Base-by-base conservation (phyloP, 2,329 filamentous ascomycete species). In the Raffaelea arxii region DNA sequence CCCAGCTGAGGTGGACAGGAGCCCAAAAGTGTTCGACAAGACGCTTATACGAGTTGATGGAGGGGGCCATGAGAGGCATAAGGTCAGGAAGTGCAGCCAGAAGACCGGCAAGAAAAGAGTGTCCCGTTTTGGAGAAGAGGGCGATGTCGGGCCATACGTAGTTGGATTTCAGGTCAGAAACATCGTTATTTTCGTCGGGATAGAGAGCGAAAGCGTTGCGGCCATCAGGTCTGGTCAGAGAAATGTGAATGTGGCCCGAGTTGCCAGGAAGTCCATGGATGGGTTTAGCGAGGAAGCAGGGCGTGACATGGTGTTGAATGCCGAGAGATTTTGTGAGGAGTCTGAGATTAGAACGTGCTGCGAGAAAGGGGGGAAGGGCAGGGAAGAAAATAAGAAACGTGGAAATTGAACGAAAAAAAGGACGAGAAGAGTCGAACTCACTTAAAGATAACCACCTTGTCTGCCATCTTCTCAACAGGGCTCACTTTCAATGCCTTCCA, bases 21-120 rank as follows among this genome's bases (percentile, higher is more conserved):
- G 92, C 92, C 92, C 92, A 98, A 67, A 96, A 97, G 68, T 97
- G 97, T 70, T 98, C 92, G 3, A 98, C 92, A 1, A 98, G 76
- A 4, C 92, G 83, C 69, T 98, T 98, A 73, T 97, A 98, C 50
- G 86, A 94, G 73, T 98, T 98, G 59, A 98, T 78, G 1, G 88
- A 97, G 0, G 92, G 91, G 1, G 91, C 92, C 16, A 97, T 73
- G 49, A 97, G 72, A 1, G 92, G 91, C 92, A 97, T 98, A 55
- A 97, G 80, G 59, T 96, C 87, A 3, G 91, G 87, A 3, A 97
- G 74, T 16, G 90, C 91, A 22, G 86, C 83, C 0, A 97, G 74
- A 3, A 97, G 66, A 9, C 92, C 92, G 1, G 91, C 92, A 1
- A 98, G 78, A 68, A 98, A 97, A 56, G 96, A 84, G 12, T 90